phyloP scores from a whole-genome alignment of 331 rosid species.

The Dryas integrifolia region DNA sequence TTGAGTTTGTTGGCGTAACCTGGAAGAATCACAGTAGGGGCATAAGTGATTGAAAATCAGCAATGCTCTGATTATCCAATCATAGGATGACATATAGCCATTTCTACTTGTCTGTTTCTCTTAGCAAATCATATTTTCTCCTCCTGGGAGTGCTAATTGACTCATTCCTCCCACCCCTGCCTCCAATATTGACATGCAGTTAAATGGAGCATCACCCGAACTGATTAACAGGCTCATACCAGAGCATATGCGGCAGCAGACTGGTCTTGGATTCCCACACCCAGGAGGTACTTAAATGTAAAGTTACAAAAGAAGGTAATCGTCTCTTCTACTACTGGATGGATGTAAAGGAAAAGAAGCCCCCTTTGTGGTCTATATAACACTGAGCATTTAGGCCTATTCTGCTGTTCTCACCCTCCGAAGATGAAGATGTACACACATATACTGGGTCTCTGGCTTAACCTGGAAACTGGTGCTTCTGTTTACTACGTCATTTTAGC shows the following conservation, averaged over 20 bases:
- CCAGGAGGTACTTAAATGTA: slow-evolving; percentile 53
- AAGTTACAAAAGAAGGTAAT: slow-evolving; percentile 39
- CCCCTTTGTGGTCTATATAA: slow-evolving; percentile 40
- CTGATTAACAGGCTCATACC: slow-evolving; percentile 78
- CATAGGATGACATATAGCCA: not conserved
- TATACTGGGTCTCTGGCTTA: slow-evolving; percentile 50
- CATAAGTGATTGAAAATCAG: not conserved
- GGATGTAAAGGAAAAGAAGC: slow-evolving; percentile 42
- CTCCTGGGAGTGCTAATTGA: not conserved
- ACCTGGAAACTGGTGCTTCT: slow-evolving; percentile 44
- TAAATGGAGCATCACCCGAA: slow-evolving; percentile 69
- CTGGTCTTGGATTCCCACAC: slow-evolving; percentile 44
- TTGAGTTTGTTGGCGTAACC: not conserved
- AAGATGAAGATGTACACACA: slow-evolving; percentile 64
- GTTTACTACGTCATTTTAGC: slow-evolving; percentile 49
- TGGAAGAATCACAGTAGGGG: not conserved
- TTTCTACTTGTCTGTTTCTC: not conserved
- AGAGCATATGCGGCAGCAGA: slow-evolving; percentile 78
- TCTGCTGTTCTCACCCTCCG: slow-evolving; percentile 46
- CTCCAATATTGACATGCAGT: slow-evolving; percentile 40
- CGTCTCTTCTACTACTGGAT: slow-evolving; percentile 31
- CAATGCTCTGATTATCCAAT: not conserved
- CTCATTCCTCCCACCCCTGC: not conserved
- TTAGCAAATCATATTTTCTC: not conserved
- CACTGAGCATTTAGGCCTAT: slow-evolving; percentile 43